phyloP scores from a whole-genome alignment of 1,284 basidiomycete species.

The Melampsora americana region DNA sequence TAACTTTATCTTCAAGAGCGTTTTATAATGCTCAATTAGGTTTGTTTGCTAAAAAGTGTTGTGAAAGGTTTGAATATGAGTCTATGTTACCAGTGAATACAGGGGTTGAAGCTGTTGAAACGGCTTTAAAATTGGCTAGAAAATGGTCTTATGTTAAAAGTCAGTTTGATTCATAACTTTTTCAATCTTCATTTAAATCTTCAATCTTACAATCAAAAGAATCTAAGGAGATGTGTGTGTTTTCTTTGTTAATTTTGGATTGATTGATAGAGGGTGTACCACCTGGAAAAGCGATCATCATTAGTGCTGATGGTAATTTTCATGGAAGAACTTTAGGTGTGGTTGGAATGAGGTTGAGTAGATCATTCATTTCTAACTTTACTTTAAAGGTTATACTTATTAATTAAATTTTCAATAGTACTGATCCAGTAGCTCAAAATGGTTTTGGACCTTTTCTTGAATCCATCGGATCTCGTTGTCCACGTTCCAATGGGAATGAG shows the following conservation, averaged over 20 bases:
- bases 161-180: background rate
- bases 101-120: conserved; percentile 96
- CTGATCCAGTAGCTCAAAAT: conserved; percentile 80
- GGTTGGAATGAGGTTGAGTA: conserved; percentile 63
- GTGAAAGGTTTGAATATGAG: conserved; percentile 78
- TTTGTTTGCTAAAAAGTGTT: conserved; percentile 79
- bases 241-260: background rate
- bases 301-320: conserved; percentile 87
- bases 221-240: no score
- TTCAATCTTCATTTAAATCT: no score
- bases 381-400: conserved; percentile 56
- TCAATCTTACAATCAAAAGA: background rate
- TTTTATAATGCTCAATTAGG: conserved; percentile 94
- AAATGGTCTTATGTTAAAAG: conserved; percentile 52
- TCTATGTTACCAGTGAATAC: conserved; percentile 99
- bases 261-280: conserved; percentile 69
- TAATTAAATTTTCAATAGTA: conserved; percentile 5
- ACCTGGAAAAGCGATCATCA: conserved; percentile 79
- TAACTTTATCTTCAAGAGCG: conserved; percentile 90
- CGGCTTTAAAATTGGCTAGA: conserved; percentile 60
- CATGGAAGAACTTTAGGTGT: conserved; percentile 90
- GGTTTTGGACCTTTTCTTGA: conserved; percentile 89
- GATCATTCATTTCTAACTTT: background rate
- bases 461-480: conserved; percentile 70
- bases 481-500: conserved; percentile 59